Percentiles rank a stretch among this genome's conserved stretches.
Evolutionary conservation across 352 stramenopile genomes (phyloP).

Genomic region (Globisporangium nodosum): DNA sequence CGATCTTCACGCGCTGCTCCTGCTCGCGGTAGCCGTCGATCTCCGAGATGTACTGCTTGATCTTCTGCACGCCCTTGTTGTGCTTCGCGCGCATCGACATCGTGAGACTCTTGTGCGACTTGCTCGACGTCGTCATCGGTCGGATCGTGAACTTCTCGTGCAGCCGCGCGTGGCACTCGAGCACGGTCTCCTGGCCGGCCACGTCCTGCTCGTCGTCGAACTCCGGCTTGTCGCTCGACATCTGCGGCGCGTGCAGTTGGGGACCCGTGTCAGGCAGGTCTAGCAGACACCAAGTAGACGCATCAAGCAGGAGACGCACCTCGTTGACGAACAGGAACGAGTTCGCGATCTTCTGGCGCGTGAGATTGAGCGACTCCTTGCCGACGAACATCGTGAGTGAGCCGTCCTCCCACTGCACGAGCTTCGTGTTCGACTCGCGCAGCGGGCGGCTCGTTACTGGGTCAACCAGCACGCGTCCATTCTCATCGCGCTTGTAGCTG

Average conservation of each 20-base stretch:
- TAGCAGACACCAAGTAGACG: too few species aligned
- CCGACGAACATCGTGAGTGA: slow-evolving; percentile 85
- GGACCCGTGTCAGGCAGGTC: not conserved
- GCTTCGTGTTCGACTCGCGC: slow-evolving; percentile 75
- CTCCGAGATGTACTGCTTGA: slow-evolving; percentile 86
- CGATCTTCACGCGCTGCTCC: slow-evolving; percentile 82
- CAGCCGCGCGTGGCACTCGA: slow-evolving; percentile 81
- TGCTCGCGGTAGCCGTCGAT: slow-evolving; percentile 77
- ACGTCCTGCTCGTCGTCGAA: slow-evolving; percentile 57
- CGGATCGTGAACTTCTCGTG: slow-evolving; percentile 84
- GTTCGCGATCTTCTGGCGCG: slow-evolving; percentile 82
- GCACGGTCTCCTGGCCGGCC: slow-evolving; percentile 64
- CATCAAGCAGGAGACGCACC: slow-evolving; percentile 7
- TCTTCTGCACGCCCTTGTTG: slow-evolving; percentile 84
- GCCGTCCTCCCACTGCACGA: slow-evolving; percentile 85
- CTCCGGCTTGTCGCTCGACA: slow-evolving; percentile 55
- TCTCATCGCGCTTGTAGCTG: slow-evolving; percentile 51
- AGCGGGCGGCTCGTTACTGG: slow-evolving; percentile 46
- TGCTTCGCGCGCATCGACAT: slow-evolving; percentile 88
- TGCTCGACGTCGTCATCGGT: slow-evolving; percentile 77
- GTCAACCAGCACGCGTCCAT: slow-evolving; percentile 61
- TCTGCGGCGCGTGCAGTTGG: slow-evolving; percentile 13
- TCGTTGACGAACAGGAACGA: slow-evolving; percentile 84
- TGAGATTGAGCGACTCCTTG: slow-evolving; percentile 74
- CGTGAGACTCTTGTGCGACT: slow-evolving; percentile 83